Base-by-base conservation (phyloP, 139 green algal genomes). In the Asterochloris sp. region DNA sequence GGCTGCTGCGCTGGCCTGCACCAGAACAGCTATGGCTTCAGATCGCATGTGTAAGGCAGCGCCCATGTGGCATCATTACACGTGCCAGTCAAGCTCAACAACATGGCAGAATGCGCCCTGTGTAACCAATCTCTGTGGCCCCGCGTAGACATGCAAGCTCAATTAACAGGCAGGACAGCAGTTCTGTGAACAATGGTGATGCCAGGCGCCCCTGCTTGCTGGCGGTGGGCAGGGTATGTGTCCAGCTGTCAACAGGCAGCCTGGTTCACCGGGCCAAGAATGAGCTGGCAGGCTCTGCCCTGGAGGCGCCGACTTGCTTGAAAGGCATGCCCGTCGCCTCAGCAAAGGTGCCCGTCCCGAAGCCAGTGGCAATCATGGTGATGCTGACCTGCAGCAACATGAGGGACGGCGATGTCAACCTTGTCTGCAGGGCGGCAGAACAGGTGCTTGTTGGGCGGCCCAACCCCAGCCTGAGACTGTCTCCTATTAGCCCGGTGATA, bases 311-410 rank as follows among this genome's bases (percentile, higher is more conserved):
- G 79, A 29, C 76, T 80, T 73, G 83, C 24, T 64, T 54, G 67
- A 26, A 61, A 60, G 76, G n/a, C 23, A 62, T 61, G 19, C 76
- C 60, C 8, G 68, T 23, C 10, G 76, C 76, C 19, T 61, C 76
- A 11, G 67, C 76, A 47, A 80, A 61, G 60, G 27, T 83, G 78
- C 73, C 76, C 73, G 14, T 78, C 21, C 92, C 91, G 82, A 98
- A 96, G 66, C 95, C 95, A n/a, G 95, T 98, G 11, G 95, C 95
- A 68, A 98, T 98, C 80, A 98, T 90, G 4, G 95, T 98, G 88
- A 98, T 97, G 78, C 83, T 88, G 27, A 91, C 84, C 68, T 95
- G 86, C 27, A 89, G 82, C 29, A 76, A 62, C 8, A 38, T 6
- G 24, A 73, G 10, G 60, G 10, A 73, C 62, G 17, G 0, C 26